A percentile compares a stretch with the other conserved stretches of the same genome.
Conservation (phyloP, 192 early-diverging fungal genomes). For the Linnemannia hyalina region DNA sequence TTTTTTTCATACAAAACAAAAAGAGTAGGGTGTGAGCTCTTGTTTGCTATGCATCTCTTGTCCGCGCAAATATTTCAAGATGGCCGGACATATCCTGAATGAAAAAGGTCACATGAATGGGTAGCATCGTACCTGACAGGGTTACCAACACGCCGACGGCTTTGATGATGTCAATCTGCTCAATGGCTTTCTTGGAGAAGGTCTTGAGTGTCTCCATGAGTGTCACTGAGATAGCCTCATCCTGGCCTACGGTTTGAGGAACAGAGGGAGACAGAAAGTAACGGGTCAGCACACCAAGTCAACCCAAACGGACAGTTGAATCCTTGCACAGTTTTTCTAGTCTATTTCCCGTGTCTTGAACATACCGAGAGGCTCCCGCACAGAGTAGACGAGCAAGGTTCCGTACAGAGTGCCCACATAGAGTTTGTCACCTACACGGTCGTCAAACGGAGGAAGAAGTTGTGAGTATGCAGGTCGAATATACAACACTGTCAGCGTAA, state of each 20-base stretch:
- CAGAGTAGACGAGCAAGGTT: constrained; percentile 76
- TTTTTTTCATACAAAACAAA: not conserved
- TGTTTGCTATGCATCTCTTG: not conserved
- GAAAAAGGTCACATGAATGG: not conserved
- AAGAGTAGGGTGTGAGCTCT: not conserved
- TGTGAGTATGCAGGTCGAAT: not conserved
- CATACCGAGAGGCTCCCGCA: constrained; percentile 69
- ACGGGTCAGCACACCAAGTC: not conserved
- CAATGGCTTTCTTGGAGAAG: constrained; percentile 78
- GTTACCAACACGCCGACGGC: constrained; percentile 80
- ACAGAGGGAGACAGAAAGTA: not conserved
- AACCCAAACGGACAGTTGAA: not conserved
- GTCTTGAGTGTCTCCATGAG: constrained; percentile 75
- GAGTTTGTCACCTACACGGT: constrained; percentile 72
- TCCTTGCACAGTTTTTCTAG: not conserved
- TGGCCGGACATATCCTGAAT: not conserved
- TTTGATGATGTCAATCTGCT: constrained; percentile 82
- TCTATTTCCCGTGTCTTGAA: not conserved
- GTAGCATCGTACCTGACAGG: constrained; percentile 63
- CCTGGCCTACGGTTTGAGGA: constrained; percentile 42
- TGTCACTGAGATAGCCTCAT: constrained; percentile 67
- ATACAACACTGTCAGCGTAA: not conserved
- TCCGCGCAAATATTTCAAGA: not conserved
- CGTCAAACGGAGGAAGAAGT: constrained; percentile 23
- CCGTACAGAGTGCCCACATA: constrained; percentile 79